Conservation (phyloP, 805 yeast genomes). For the Teunomyces stri region DNA sequence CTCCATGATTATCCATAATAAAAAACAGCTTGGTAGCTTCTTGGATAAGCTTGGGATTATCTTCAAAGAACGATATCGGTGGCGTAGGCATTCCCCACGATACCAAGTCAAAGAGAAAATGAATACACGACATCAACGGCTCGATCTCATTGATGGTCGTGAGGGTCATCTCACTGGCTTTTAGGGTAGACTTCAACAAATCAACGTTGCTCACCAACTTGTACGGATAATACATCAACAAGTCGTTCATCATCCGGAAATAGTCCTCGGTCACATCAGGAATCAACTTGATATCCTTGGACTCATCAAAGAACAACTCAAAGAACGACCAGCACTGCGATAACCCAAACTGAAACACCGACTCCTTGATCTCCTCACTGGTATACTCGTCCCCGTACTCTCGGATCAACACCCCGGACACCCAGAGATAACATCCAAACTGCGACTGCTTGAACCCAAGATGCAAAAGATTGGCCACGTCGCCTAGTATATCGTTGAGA, state of each 20-base stretch:
- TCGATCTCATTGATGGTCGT: slow-evolving; percentile 60
- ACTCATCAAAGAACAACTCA: slow-evolving; percentile 29
- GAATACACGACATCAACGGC: slow-evolving; percentile 66
- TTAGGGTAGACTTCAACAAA: slow-evolving; percentile 50
- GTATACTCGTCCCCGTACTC: slow-evolving; percentile 58
- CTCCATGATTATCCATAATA: slow-evolving; percentile 49
- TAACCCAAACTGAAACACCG: slow-evolving; percentile 72
- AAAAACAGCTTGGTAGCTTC: slow-evolving; percentile 37
- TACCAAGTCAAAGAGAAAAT: slow-evolving; percentile 75
- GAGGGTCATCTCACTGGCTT: slow-evolving; percentile 57
- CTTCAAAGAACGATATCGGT: slow-evolving; percentile 67
- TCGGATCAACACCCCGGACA: slow-evolving; percentile 75
- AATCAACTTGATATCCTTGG: slow-evolving; percentile 31
- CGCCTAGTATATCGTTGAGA: slow-evolving; percentile 56
- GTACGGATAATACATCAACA: slow-evolving; percentile 70
- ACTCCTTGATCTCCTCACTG: slow-evolving; percentile 47
- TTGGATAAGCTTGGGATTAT: slow-evolving; percentile 35
- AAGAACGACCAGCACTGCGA: slow-evolving; percentile 64
- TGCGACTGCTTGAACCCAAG: slow-evolving; percentile 67
- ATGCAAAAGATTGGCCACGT: slow-evolving; percentile 64
- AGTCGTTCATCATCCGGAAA: slow-evolving; percentile 74
- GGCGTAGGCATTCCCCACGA: slow-evolving; percentile 84
- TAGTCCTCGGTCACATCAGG: slow-evolving; percentile 85
- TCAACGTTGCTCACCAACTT: slow-evolving; percentile 46
- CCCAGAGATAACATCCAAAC: slow-evolving; percentile 86